phyloP scores from a whole-genome alignment of 1,139 yeast species.

The Lodderomyces jiufengensis region DNA sequence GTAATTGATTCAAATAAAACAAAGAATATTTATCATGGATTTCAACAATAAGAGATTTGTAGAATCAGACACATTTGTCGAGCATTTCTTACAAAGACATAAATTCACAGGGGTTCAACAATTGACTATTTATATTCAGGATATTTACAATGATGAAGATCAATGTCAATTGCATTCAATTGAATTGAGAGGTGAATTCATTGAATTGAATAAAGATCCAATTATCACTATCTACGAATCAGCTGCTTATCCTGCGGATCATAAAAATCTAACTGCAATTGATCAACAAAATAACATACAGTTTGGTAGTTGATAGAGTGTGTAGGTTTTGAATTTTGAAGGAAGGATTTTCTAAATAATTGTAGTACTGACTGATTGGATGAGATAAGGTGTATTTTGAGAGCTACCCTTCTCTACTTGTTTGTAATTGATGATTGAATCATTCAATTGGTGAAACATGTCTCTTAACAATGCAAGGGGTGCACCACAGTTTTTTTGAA shows the following conservation, averaged over 20 bases:
- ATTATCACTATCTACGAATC: constrained; percentile 78
- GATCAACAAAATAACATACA: constrained; percentile 12
- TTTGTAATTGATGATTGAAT: too few species aligned
- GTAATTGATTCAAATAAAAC: too few species aligned
- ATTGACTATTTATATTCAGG: constrained; percentile 63
- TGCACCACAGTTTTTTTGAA: too few species aligned
- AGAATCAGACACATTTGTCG: constrained; percentile 61
- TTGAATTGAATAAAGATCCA: constrained; percentile 61
- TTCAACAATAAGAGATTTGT: too few species aligned
- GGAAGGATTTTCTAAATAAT: too few species aligned
- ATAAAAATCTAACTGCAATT: constrained; percentile 40
- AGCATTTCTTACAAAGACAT: constrained; percentile 77
- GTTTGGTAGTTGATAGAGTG: constrained; percentile 11
- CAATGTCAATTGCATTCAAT: constrained; percentile 60
- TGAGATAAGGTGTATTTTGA: too few species aligned
- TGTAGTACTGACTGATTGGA: too few species aligned
- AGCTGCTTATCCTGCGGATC: constrained; percentile 92
- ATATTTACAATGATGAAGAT: constrained; percentile 56
- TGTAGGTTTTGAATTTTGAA: too few species aligned
- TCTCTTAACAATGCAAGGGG: too few species aligned
- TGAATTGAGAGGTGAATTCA: constrained; percentile 80
- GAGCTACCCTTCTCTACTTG: too few species aligned
- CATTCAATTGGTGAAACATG: too few species aligned
- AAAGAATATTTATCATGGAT: too few species aligned
- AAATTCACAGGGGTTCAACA: constrained; percentile 68